Percentiles rank a stretch among this genome's conserved stretches.
phyloP scores from a whole-genome alignment of 164 flowering plant species.

The Amborella trichopoda region DNA sequence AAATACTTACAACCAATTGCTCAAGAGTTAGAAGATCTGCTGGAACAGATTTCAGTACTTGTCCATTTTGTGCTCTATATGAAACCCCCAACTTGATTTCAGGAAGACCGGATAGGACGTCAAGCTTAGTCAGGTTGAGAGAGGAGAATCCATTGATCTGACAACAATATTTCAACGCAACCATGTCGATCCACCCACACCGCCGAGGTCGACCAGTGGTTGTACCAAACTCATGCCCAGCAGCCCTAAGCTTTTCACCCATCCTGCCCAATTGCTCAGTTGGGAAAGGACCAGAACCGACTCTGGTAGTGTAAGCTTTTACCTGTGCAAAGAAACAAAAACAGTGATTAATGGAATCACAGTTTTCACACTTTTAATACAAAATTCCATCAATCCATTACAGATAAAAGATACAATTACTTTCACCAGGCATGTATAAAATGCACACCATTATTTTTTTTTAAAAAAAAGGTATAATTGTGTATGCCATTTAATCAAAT shows the following conservation, averaged over 20 bases:
- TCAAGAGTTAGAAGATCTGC: slow-evolving; percentile 67
- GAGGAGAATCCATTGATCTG: slow-evolving; percentile 93
- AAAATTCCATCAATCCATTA: too few species aligned
- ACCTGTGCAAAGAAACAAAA: slow-evolving; percentile 40
- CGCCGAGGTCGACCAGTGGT: slow-evolving; percentile 98
- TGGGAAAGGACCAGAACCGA: slow-evolving; percentile 96
- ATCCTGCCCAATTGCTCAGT: slow-evolving; percentile 73
- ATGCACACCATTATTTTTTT: too few species aligned
- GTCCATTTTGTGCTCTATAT: slow-evolving; percentile 52
- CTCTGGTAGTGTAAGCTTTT: slow-evolving; percentile 92
- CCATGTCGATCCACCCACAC: slow-evolving; percentile 95
- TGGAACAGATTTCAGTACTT: slow-evolving; percentile 63
- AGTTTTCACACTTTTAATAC: too few species aligned
- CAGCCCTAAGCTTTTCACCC: slow-evolving; percentile 70
- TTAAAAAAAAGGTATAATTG: too few species aligned
- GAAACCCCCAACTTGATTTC: slow-evolving; percentile 74
- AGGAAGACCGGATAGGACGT: slow-evolving; percentile 70
- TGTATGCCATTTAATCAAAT: too few species aligned
- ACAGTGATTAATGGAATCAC: too few species aligned
- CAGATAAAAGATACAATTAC: too few species aligned
- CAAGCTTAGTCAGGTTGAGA: slow-evolving; percentile 88
- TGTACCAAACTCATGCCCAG: slow-evolving; percentile 96
- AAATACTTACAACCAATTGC: slow-evolving; percentile 43
- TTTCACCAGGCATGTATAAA: too few species aligned
- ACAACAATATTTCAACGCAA: slow-evolving; percentile 66